Base-by-base conservation (phyloP, 2,329 filamentous ascomycete species). In the Penicillium decumbens region DNA sequence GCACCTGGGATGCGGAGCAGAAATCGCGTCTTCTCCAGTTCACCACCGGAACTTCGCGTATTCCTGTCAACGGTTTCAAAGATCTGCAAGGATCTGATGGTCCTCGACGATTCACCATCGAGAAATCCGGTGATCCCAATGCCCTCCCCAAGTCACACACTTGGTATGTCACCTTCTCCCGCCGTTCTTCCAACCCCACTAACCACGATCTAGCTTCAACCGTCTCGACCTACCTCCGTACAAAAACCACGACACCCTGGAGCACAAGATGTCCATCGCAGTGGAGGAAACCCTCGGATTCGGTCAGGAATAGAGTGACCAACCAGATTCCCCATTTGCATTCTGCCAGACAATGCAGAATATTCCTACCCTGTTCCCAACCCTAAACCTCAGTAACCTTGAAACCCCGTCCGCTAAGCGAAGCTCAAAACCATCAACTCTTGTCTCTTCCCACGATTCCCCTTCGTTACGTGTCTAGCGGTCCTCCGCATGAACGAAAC, bases 241-340 rank as follows among this genome's bases (percentile, higher is more conserved):
- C 70, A 97, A 96, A 77, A 83, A 79, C 20, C 80, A 91, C 63
- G 92, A 97, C 56, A 82, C 82, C 61, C 78, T 98, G 59, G 87
- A 92, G 68, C 78, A 85, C 66, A 98, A 98, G 75, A 78, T 98
- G 62, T 93, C 91, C 6, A 95, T 95, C 73, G 93, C 93, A 24
- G 93, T 98, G 47, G 93, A 98, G 75, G 93, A 98, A 77, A 98
- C 93, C 0, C 91, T 98, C 78, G 93, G 93, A 55, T 98, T 98
- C 69, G 93, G 93, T 58, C 93, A 98, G 76, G 93, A 98, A 77
- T 98, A 89, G 67, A 65, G 52, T 30, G 25, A 43, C 38, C 28
- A 30, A 38, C 33, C 20, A 25, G 20, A 41, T 20, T 44, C 37
- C 28, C 28, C 33, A 12, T 18, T 3, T 23, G 20, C 4, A 23